A percentile compares a stretch with the other conserved stretches of the same genome.
Conservation (phyloP, 345 rosid genomes). For the Euphorbia lathyris region DNA sequence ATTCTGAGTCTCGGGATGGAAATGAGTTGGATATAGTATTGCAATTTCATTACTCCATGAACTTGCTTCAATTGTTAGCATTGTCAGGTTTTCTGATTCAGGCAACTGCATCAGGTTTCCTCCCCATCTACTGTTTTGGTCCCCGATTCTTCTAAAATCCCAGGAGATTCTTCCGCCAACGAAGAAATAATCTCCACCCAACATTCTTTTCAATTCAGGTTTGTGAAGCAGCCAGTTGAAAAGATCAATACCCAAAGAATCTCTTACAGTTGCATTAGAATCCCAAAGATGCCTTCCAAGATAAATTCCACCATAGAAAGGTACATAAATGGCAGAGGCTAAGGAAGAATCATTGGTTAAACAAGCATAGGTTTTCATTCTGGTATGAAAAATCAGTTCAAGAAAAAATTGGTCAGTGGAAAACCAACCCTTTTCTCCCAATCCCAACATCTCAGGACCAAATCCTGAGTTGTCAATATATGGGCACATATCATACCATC, state of each 20-base stretch:
- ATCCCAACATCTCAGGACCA: slow-evolving; percentile 8
- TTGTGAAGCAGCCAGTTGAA: slow-evolving; percentile 12
- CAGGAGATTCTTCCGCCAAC: slow-evolving; percentile 19
- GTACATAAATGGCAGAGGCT: slow-evolving; percentile 24
- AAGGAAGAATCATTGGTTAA: slow-evolving; percentile 17
- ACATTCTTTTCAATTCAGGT: slow-evolving; percentile 18
- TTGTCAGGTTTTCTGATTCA: slow-evolving; percentile 21
- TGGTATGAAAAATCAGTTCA: slow-evolving; percentile 18
- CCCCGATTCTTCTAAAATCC: slow-evolving; percentile 13
- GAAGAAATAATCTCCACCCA: slow-evolving; percentile 26
- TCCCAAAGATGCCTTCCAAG: slow-evolving; percentile 17
- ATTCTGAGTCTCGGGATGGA: slow-evolving; percentile 14
- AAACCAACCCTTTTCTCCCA: slow-evolving; percentile 17
- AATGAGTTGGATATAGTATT: slow-evolving; percentile 23
- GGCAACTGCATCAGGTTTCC: slow-evolving; percentile 21
- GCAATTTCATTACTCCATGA: slow-evolving; percentile 21
- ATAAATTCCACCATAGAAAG: slow-evolving; percentile 17
- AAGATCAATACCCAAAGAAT: slow-evolving; percentile 12
- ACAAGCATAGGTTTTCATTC: slow-evolving; percentile 21
- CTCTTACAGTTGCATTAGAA: slow-evolving; percentile 6
- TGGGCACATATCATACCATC: slow-evolving; percentile 22
- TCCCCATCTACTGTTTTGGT: slow-evolving; percentile 14
- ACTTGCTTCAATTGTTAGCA: slow-evolving; percentile 18
- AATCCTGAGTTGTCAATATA: not conserved
- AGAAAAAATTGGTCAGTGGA: slow-evolving; percentile 20